These are phyloP conservation scores for Hebeloma cylindrosporum DNA, from an alignment of 768 basidiomycete genomes.

Conservation along the genomic window DNA sequence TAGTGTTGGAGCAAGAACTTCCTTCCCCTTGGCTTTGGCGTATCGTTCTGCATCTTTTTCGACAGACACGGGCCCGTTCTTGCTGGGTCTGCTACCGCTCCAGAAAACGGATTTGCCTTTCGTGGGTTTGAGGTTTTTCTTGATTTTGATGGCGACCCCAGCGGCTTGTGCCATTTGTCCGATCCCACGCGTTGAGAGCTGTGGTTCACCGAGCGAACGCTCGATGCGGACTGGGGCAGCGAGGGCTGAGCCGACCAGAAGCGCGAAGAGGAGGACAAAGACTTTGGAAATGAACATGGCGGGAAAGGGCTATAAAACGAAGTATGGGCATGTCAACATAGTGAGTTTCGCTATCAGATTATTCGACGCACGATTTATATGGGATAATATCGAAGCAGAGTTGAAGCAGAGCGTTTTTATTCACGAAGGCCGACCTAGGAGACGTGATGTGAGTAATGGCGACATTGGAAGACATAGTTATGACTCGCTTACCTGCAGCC, in stretches of 20 bases:
- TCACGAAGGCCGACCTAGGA: too few relatives aligned
- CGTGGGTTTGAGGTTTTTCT: conserved; percentile 2
- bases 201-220: neutral
- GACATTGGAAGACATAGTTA: too few relatives aligned
- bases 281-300: too few relatives aligned
- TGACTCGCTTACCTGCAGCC: too few relatives aligned
- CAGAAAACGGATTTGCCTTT: conserved; percentile 12
- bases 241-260: neutral
- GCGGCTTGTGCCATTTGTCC: conserved; percentile 4
- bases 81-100: conserved; percentile 3
- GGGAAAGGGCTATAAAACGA: too few relatives aligned
- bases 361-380: too few relatives aligned
- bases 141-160: neutral
- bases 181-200: neutral
- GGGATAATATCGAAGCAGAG: too few relatives aligned
- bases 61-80: conserved; percentile 3
- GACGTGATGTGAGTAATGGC: too few relatives aligned
- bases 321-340: too few relatives aligned
- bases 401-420: too few relatives aligned
- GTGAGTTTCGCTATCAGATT: too few relatives aligned
- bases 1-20: conserved; percentile 2
- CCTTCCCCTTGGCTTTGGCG: conserved; percentile 2
- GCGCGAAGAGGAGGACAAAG: neutral
- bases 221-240: neutral
- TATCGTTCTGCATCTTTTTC: conserved; percentile 1